Percentiles rank a stretch among this genome's conserved stretches.
Evolutionary conservation across 2,329 filamentous ascomycete species (phyloP).

Genomic region (Pseudophaeomoniella oleicola): DNA sequence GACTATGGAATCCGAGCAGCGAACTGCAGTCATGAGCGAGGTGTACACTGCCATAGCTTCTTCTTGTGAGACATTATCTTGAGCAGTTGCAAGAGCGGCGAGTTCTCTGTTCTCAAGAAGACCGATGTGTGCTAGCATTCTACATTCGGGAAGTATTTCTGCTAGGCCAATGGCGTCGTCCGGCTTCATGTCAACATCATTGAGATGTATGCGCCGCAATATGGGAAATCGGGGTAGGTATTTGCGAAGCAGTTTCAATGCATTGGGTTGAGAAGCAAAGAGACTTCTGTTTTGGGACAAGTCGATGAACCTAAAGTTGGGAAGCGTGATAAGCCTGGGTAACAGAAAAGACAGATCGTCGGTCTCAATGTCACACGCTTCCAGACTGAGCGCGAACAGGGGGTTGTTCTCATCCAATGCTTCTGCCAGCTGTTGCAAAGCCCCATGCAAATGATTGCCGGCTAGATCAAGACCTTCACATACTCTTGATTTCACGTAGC

Average conservation of each 20-base stretch:
- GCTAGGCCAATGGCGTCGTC: conserved; percentile 84
- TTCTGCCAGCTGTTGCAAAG: conserved; percentile 32
- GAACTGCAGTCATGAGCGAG: conserved; percentile 73
- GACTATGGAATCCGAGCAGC: conserved; percentile 69
- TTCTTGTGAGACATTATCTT: conserved; percentile 67
- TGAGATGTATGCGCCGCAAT: conserved; percentile 73
- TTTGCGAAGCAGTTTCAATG: conserved; percentile 59
- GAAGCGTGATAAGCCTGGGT: conserved; percentile 54
- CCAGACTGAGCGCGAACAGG: conserved; percentile 71
- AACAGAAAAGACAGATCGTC: conserved; percentile 60
- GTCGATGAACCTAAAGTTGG: conserved; percentile 74
- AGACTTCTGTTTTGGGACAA: conserved; percentile 77
- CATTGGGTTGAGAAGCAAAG: conserved; percentile 60
- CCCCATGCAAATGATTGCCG: conserved; percentile 55
- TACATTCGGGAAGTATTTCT: conserved; percentile 76
- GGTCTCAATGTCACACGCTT: conserved; percentile 68
- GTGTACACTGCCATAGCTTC: conserved; percentile 90
- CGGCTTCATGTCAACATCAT: conserved; percentile 67
- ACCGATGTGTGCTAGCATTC: conserved; percentile 69
- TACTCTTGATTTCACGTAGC: conserved; percentile 58
- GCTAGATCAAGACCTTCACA: conserved; percentile 85
- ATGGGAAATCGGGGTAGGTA: conserved; percentile 67
- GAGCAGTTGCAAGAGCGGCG: conserved; percentile 55
- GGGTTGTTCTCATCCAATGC: conserved; percentile 36
- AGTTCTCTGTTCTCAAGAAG: conserved; percentile 70